Percentiles rank a stretch among this genome's conserved stretches.
phyloP scores from a whole-genome alignment of 2,329 filamentous ascomycete genomes.

The Scedosporium aurantiacum region DNA sequence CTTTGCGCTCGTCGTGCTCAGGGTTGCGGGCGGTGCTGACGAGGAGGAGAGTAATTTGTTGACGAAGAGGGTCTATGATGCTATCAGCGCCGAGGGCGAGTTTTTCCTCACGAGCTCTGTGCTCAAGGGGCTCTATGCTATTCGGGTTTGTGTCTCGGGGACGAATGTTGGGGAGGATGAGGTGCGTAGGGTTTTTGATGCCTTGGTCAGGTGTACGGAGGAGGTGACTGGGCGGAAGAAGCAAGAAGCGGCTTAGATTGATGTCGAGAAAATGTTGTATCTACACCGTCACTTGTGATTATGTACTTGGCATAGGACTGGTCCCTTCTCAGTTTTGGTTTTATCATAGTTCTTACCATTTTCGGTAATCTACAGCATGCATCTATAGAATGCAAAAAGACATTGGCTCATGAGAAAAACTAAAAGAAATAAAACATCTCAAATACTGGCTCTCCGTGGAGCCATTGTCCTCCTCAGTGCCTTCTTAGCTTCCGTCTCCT shows the following conservation, averaged over 20 bases:
- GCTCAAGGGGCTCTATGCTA: constrained; percentile 62
- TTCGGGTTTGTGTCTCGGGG: constrained; percentile 66
- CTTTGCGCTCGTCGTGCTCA: constrained; percentile 72
- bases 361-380: not conserved
- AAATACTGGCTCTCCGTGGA: constrained; percentile 68
- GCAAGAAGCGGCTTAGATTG: not conserved
- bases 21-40: constrained; percentile 27
- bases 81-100: constrained; percentile 60
- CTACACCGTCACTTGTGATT: not conserved
- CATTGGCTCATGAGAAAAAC: too few species aligned
- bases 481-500: constrained; percentile 62
- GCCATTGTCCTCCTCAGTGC: constrained; percentile 69
- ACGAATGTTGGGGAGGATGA: constrained; percentile 62
- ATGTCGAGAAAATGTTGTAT: too few species aligned
- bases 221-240: constrained; percentile 19
- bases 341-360: not conserved
- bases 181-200: constrained; percentile 61
- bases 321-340: too few species aligned
- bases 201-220: constrained; percentile 55
- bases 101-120: constrained; percentile 76
- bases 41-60: constrained; percentile 50
- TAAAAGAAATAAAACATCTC: constrained; percentile 10
- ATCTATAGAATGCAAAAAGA: too few species aligned
- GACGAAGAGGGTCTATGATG: constrained; percentile 66
- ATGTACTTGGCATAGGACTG: not conserved